Base-by-base conservation (phyloP, 2,329 filamentous ascomycete genomes). In the Clonostachys solani region DNA sequence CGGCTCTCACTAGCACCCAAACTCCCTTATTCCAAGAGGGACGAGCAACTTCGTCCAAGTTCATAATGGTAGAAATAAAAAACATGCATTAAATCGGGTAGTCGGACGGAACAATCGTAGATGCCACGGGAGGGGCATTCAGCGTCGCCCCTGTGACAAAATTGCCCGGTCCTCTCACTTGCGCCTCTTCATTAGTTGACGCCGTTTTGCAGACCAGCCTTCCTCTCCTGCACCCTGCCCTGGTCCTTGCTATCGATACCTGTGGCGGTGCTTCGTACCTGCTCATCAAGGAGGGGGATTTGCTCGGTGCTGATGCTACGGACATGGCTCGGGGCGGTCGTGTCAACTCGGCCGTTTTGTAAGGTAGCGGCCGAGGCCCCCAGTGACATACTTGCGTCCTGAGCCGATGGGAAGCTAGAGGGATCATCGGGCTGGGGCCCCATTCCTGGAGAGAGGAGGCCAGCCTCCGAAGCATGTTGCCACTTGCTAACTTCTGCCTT, bases 401-500 rank as follows among this genome's bases (percentile, higher is more conserved):
- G 15, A 19, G 42, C 46, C 19, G 50, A 47, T 9, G 51, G 48
- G 16, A 37, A 15, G 19, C 16, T 16, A n/a, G 37, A n/a, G 7
- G 47, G 34, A 17, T 47, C 54, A 19, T 66, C 62, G 1, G 55
- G 19, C 38, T 60, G 60, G 10, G 66, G 63, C 2, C 54, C 51
- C 46, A 69, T 54, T 15, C 59, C 49, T 12, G 66, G 66, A 3
- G 66, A 69, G 17, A 63, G 65, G 4, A 64, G 57, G 45, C 62
- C 55, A 12, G 73, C 56, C 15, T 82, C 78, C 2, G 80, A 75
- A 33, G 70, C 77, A 50, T 73, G 76, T 65, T 96, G 91, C 89
- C 90, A 95, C 63, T 90, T 92, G 42, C 85, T 80, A 9, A 99
- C 91, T 60, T 99, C 94, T 47, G 82, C 82, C 68, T 87, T 92